Base-by-base conservation (phyloP, 768 basidiomycete species). In the Lentinula guzmanii region DNA sequence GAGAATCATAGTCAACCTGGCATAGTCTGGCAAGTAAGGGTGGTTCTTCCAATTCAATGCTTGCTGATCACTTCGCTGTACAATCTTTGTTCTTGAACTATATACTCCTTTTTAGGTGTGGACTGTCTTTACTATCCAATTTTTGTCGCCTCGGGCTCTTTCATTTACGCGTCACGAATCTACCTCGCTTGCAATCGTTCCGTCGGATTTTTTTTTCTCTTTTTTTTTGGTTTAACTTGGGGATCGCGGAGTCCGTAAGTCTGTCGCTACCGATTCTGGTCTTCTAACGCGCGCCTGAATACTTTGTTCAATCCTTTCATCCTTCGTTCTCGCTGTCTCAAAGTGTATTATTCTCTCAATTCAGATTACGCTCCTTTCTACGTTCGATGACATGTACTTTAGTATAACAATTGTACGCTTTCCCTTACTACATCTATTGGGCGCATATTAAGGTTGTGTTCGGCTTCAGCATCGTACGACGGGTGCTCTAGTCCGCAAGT, bases 211-310 rank as follows among this genome's bases (percentile, higher is more conserved):
- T 11, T 4, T n/a, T 5, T 37, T 1, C 21, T 21, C 1, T 48
- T 37, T 28, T 43, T 57, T 43, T 59, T 35, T 43, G 48, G 58
- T 34, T 59, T 37, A 15, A 35, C 24, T 59, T 59, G 15, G 58
- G 58, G 58, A 59, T 59, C 58, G 46, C 46, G 58, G 58, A 59
- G 58, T 21, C 33, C 58, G 46, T 59, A 21, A 48, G 45, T 59
- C 58, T 59, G 58, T 59, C 58, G 3, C 50, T 59, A 59, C 58
- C 21, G 43, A 42, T 59, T 45, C n/a, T 13, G 28, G n/a, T 42
- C 5, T 55, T 28, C 24, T 56, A 11, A 21, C 39, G 18, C 24
- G 18, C 15, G n/a, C 35, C 5, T 15, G 10, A 34, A 33, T 52
- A 10, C 18, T 54, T 56, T 56, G 55, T 56, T 56, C 39, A 13